A percentile compares a stretch with the other conserved stretches of the same genome.
phyloP scores from a whole-genome alignment of 2,329 filamentous ascomycete species.

The Exophiala oligosperma region DNA sequence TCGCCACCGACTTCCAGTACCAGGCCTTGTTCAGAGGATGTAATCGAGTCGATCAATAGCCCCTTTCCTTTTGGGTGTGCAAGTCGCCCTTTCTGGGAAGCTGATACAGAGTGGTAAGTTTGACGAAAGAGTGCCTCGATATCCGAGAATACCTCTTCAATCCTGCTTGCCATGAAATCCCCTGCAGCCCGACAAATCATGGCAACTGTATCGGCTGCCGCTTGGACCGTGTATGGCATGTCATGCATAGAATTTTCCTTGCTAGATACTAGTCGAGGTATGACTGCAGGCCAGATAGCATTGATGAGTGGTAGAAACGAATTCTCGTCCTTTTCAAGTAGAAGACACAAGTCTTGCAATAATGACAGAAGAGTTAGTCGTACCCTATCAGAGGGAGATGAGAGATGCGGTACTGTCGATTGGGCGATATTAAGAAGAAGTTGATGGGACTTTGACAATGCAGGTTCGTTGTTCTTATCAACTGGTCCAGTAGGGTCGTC shows the following conservation, averaged over 20 bases:
- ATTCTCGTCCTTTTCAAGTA: constrained; percentile 74
- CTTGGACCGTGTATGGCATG: constrained; percentile 58
- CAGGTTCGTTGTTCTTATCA: constrained; percentile 37
- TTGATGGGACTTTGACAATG: constrained; percentile 71
- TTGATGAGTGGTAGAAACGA: constrained; percentile 87
- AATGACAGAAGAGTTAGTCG: constrained; percentile 77
- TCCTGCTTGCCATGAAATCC: constrained; percentile 74
- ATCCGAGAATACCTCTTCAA: constrained; percentile 66
- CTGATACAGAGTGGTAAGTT: not conserved
- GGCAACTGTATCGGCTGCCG: constrained; percentile 68
- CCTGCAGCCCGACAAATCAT: constrained; percentile 71
- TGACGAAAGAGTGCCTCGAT: constrained; percentile 43
- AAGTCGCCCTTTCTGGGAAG: not conserved
- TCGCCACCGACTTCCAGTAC: not conserved
- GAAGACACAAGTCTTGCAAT: constrained; percentile 68
- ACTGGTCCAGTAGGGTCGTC: constrained; percentile 1
- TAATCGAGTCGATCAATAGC: not conserved
- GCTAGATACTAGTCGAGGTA: constrained; percentile 59
- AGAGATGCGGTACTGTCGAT: constrained; percentile 86
- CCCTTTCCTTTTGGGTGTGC: not conserved
- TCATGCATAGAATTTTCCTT: constrained; percentile 33
- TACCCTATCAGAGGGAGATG: constrained; percentile 76
- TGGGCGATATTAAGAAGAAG: constrained; percentile 78
- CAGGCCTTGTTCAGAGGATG: not conserved
- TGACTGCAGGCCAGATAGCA: constrained; percentile 82